Base-by-base conservation (phyloP, 441 rosid genomes). In the Erodium chrysanthum region DNA sequence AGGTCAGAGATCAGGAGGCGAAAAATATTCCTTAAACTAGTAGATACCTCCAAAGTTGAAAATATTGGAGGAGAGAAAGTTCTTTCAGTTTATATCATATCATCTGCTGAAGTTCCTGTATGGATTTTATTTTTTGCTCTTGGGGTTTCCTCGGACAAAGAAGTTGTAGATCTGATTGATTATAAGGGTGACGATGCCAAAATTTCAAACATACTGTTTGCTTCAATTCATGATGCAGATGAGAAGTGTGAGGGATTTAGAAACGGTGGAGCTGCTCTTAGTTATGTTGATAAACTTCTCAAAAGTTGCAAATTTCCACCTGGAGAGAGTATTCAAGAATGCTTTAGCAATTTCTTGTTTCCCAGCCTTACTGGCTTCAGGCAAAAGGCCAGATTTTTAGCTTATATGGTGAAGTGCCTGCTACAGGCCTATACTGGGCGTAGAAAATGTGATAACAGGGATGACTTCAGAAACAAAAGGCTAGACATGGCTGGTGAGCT, bases 101-200 rank as follows among this genome's bases (percentile, higher is more conserved):
- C 96, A 1, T 85, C 81, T 2, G 63, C 65, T 0, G 93, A 82
- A 81, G 74, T 94, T 67, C 96, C 98, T 17, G 35, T 91, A 27
- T 91, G 97, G 98, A 66, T 85, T 70, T 73, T 91, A 33, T 94
- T 94, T 74, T 94, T 91, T 75, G 88, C 96, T 21, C 88, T 91
- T 58, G 93, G 93, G 10, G 92, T 87, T 50, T 65, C 74, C 4
- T 89, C 97, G 15, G 97, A 91, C 80, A 85, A 78, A 73, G 96
- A 94, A 74, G 84, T 73, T 4, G 40, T 86, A 3, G 81, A 84
- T 67, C 81, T 94, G 27, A 85, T 94, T 71, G 87, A 84, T 68
- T 89, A 72, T 68, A 80, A 66, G 46, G 74, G 71, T 25, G 78
- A 83, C 22, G 88, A 91, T 76, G 82, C 88, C 6, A 75, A 80